Conservation (phyloP, 768 basidiomycete genomes). For the Pholiota conissans region DNA sequence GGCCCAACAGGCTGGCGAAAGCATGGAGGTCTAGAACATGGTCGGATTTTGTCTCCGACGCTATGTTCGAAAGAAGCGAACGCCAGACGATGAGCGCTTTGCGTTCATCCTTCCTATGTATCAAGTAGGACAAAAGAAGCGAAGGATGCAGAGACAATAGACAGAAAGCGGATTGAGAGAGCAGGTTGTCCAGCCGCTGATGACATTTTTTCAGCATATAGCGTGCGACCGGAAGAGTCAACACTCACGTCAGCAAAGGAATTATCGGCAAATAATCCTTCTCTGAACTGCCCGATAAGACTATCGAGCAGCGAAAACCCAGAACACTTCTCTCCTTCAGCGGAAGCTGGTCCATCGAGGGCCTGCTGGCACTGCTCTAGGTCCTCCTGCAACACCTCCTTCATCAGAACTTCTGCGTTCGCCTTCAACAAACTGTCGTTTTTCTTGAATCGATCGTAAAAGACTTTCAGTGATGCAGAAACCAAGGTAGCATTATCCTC, state of each 20-base stretch:
- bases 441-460: slow-evolving; percentile 39
- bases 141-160: slow-evolving; percentile 36
- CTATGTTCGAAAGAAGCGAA: slow-evolving; percentile 43
- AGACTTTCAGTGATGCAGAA: slow-evolving; percentile 45
- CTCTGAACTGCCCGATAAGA: slow-evolving; percentile 53
- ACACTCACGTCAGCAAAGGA: slow-evolving; percentile 44
- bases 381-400: slow-evolving; percentile 32
- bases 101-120: slow-evolving; percentile 36
- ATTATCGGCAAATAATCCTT: slow-evolving; percentile 45
- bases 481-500: slow-evolving; percentile 33
- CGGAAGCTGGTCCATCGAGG: neutral
- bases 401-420: slow-evolving; percentile 29
- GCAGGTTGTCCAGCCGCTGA: slow-evolving; percentile 48
- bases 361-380: slow-evolving; percentile 30
- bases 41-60: slow-evolving; percentile 28
- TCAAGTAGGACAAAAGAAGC: slow-evolving; percentile 54
- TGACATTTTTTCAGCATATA: neutral
- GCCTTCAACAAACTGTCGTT: slow-evolving; percentile 20
- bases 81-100: slow-evolving; percentile 44
- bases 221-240: neutral
- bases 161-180: slow-evolving; percentile 34
- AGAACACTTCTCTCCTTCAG: neutral
- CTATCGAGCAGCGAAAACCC: slow-evolving; percentile 33
- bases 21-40: slow-evolving; percentile 20
- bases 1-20: slow-evolving; percentile 41